Base-by-base conservation (phyloP, 2,329 filamentous ascomycete genomes). In the Colletotrichum sp. region DNA sequence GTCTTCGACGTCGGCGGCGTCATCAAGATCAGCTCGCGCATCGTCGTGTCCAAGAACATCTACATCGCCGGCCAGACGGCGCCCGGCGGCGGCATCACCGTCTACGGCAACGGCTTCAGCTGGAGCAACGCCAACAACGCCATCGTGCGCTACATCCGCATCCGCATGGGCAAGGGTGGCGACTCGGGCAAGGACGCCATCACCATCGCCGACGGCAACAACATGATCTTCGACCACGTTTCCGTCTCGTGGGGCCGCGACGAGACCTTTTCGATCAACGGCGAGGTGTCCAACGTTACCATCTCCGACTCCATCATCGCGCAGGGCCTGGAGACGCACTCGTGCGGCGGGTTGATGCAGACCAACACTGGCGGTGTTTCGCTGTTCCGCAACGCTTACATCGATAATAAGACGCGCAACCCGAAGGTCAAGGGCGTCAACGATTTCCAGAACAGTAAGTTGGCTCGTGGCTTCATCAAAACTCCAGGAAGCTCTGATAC, bases 191-290 rank as follows among this genome's bases (percentile, higher is more conserved):
- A 92, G 79, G 89, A 90, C 75, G 90, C 85, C 3, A 85, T 90
- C 57, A 87, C 85, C 22, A 90, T 92, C 72, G 89, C 89, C 7
- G 85, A 89, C 10, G 89, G 89, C 9, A 81, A 82, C 36, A 89
- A 87, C 77, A 89, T 91, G 84, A 91, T 91, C 62, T 89, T 91
- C 77, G 90, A 91, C 79, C 90, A 91, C 76, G 82, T 90, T 36
- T 88, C 86, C 24, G 86, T 88, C 18, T 85, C 87, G 1, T 91
- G 89, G 87, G 89, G 90, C n/a, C 88, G 88, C 13, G 89, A 90
- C 74, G 89, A 91, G 81, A 90, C 88, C 2, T 90, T 90, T 77
- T 87, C 85, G 15, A 90, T 90, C 79, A 89, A 83, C 26, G 89
- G 88, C 1, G 84, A 83, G 2, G 85, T 85, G 1, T 82, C 83